phyloP scores from a whole-genome alignment of 352 stramenopile species.

The Globisporangium echinulatum region DNA sequence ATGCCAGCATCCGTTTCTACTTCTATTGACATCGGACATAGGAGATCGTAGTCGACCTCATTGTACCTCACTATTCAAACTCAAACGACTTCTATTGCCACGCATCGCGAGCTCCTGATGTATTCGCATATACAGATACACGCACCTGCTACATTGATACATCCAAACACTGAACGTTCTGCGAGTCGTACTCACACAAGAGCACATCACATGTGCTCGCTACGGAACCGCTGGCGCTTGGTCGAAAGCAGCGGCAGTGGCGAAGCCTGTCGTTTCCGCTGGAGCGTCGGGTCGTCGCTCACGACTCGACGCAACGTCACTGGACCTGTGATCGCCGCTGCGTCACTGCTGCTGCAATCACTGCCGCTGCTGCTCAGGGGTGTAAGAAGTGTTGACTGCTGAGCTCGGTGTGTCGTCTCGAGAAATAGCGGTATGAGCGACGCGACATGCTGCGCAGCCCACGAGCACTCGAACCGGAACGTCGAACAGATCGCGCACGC shows the following conservation, averaged over 20 bases:
- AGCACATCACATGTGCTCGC: neutral
- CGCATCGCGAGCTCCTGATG: no score
- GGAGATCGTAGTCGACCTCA: no score
- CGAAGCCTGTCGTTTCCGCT: neutral
- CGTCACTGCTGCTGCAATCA: neutral
- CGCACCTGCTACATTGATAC: no score
- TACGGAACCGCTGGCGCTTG: constrained; percentile 10
- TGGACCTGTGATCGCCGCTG: neutral
- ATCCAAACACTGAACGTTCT: no score
- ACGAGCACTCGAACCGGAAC: constrained; percentile 25
- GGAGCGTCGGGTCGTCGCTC: constrained; percentile 14
- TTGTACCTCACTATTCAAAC: no score
- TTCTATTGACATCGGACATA: no score
- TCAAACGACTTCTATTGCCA: no score
- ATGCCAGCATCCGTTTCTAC: no score
- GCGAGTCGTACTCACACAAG: neutral
- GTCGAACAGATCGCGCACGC: constrained; percentile 24
- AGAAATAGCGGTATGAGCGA: constrained; percentile 33
- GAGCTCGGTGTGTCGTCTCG: neutral
- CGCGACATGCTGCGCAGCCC: constrained; percentile 26
- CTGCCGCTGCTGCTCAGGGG: neutral
- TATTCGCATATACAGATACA: no score
- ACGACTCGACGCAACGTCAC: constrained; percentile 13
- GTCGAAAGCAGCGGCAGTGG: neutral
- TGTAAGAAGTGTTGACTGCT: neutral